phyloP scores from a whole-genome alignment of 345 rosid genomes.

The Salix exigua region DNA sequence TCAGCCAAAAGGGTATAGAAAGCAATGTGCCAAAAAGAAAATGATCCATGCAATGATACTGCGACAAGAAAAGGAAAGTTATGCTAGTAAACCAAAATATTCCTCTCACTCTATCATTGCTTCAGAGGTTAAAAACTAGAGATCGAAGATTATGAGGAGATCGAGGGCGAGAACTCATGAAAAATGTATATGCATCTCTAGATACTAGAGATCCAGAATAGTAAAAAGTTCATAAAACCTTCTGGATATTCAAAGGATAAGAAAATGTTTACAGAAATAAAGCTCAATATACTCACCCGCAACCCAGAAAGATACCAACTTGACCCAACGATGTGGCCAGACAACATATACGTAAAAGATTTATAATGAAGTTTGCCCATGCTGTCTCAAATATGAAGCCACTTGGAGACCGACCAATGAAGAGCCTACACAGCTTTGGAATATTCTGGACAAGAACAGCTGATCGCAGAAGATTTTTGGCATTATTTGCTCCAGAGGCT shows the following conservation, averaged over 20 bases:
- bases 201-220: neutral
- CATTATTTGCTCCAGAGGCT: slow-evolving; percentile 53
- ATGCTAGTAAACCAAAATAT: neutral
- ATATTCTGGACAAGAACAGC: slow-evolving; percentile 65
- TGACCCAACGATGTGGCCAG: slow-evolving; percentile 79
- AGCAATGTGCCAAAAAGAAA: neutral
- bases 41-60: neutral
- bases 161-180: neutral
- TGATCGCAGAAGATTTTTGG: slow-evolving; percentile 55
- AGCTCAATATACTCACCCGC: slow-evolving; percentile 44
- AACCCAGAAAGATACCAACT: slow-evolving; percentile 86
- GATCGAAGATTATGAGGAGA: neutral
- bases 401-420: slow-evolving; percentile 68
- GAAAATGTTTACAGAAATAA: neutral
- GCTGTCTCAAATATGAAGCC: slow-evolving; percentile 86
- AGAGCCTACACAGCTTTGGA: slow-evolving; percentile 65
- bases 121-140: neutral
- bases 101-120: neutral
- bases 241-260: neutral
- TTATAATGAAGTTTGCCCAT: slow-evolving; percentile 77
- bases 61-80: neutral
- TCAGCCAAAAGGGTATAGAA: neutral
- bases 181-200: neutral
- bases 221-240: neutral
- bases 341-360: slow-evolving; percentile 68